These are phyloP conservation scores for Wallemia mellicola DNA, from an alignment of 1,284 basidiomycete genomes.

Conservation along the genomic window DNA sequence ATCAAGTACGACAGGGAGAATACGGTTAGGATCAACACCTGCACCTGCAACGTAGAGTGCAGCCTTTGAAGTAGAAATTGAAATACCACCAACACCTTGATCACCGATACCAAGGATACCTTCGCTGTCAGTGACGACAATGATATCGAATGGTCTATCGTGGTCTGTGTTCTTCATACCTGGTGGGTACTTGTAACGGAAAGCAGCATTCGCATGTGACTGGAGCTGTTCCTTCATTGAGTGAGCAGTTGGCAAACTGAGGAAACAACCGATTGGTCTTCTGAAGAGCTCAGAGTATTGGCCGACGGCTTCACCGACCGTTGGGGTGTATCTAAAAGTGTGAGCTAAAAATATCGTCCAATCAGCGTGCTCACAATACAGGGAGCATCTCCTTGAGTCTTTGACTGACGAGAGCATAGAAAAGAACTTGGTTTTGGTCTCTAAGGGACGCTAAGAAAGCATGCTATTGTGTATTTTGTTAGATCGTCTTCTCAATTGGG, in stretches of 20 bases:
- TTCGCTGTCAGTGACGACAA: conserved; percentile 6
- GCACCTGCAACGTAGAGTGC: conserved; percentile 5
- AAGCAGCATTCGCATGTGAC: not conserved
- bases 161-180: not conserved
- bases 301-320: conserved; percentile 6
- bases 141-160: conserved; percentile 3
- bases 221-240: not conserved
- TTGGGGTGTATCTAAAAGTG: conserved; percentile 4
- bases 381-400: conserved; percentile 5
- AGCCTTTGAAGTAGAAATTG: conserved; percentile 3
- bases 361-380: conserved; percentile 3
- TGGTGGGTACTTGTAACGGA: not conserved
- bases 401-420: conserved; percentile 4
- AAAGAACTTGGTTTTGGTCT: conserved; percentile 6
- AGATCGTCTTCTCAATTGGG: not conserved
- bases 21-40: conserved; percentile 5
- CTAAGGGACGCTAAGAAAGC: conserved; percentile 1
- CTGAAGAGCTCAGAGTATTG: conserved; percentile 6
- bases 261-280: conserved; percentile 1
- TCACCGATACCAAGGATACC: conserved; percentile 7
- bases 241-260: not conserved
- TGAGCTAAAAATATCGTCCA: not conserved
- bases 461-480: not conserved
- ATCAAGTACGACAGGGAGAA: conserved; percentile 4
- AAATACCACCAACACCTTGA: conserved; percentile 5